Base-by-base conservation (phyloP, 1,284 basidiomycete genomes). In the Coniferiporia sulphurascens region DNA sequence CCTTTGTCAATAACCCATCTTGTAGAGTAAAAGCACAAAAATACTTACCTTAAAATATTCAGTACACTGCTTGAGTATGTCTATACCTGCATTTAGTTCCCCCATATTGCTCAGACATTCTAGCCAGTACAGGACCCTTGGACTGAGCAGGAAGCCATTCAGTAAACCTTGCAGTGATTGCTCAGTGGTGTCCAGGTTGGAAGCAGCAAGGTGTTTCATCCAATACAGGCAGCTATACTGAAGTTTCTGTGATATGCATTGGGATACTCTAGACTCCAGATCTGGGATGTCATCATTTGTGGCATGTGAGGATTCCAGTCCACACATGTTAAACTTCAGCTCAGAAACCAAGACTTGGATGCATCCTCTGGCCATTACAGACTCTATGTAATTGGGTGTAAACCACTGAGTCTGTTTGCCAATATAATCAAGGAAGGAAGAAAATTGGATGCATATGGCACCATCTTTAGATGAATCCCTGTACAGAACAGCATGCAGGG, bases 241-340 rank as follows among this genome's bases (percentile, higher is more conserved):
- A 10, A 55, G 45, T 17, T 45, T 2, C 21, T 2, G 22, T n/a
- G 43, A 17, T 6, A 55, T 55, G n/a, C 15, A 8, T 27, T 17
- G 7, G 38, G 17, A 2, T 1, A 55, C 22, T 13, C 53, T 43
- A 10, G 46, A 2, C 12, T 48, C 17, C 2, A 69, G 52, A 45
- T 66, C 66, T 0, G 54, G 48, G 4, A 73, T 45, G 9, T 70
- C 61, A 12, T 12, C 9, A 52, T 74, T 72, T 12, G 35, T 53
- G 7, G 56, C 1, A 44, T 70, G 62, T 4, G 74, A 73, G 0
- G 68, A 66, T 43, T 66, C 53, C 4, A 73, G 52, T 9, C 61
- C 45, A 51, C 68, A 71, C 3, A 76, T 71, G 56, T 72, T 73
- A 63, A 73, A 75, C 27, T 68, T 60, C 21, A 79, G 72, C 12